Evolutionary conservation across 805 yeast species (phyloP), one percentile per base, ranked within the genome.

Genomic region (Cyberlindnera sargentensis): DNA sequence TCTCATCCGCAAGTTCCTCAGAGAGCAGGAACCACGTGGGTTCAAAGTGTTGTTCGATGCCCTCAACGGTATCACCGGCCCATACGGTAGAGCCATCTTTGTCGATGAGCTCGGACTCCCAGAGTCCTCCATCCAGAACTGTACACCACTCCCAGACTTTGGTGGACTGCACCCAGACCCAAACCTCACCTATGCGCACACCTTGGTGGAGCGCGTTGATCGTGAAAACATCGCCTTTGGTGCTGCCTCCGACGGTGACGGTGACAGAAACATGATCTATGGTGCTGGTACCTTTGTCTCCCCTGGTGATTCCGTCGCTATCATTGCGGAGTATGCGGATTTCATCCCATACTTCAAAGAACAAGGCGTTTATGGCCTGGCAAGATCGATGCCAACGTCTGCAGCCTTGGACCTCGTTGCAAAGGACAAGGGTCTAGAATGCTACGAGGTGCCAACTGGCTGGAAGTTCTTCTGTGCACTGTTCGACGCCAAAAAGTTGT

Each of bases 111-210:
- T 91, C 45, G 96, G 95, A 0, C 68, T 93, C 50, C 82, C 91
- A 3, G 63, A 60, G 43, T 65, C 76, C 4, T 73, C 84, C 4
- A 71, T 93, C 46, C 98, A 91, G 67, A 89, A 91, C 67, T 82
- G 68, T 57, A 63, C 53, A 15, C 96, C 97, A 30, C 64, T 74
- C 60, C 89, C 91, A 15, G 99, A 91, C 64, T 91, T 91, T 59
- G 99, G 99, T 49, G 99, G 99, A 1, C 72, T 89, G 53, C 99
- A 91, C 64, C 99, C 99, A 23, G 99, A 91, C 67, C 99, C 99
- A 51, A 91, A 91, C 68, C 75, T 91, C 64, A 90, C 97, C 10
- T 91, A 93, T 61, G 99, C 98, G 8, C 78, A 75, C 47, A 80
- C 95, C 20, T 72, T 91, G 50, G 99, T 91, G 23, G 83, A 78